A percentile compares a stretch with the other conserved stretches of the same genome.
Conservation (phyloP, 2,329 filamentous ascomycete genomes). For the Calonectria naviculata region DNA sequence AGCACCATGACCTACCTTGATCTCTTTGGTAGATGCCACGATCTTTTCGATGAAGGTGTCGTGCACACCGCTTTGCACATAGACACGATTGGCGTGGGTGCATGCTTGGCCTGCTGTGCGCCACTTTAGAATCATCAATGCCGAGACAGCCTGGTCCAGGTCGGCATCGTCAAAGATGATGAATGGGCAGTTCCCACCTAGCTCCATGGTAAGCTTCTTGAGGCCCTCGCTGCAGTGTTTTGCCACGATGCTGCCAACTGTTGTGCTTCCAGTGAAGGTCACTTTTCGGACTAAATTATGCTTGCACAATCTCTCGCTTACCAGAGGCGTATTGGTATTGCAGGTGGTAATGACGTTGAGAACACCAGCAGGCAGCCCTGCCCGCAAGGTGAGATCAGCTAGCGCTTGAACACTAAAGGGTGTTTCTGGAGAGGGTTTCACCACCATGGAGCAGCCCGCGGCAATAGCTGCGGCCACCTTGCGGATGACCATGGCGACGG, state of each 20-base stretch:
- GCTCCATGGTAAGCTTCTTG: constrained; percentile 77
- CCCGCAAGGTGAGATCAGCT: constrained; percentile 73
- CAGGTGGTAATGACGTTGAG: constrained; percentile 63
- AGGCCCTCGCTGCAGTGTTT: constrained; percentile 2
- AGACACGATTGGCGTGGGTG: constrained; percentile 69
- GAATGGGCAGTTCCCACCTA: constrained; percentile 76
- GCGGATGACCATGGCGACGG: background rate
- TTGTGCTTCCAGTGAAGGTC: constrained; percentile 62
- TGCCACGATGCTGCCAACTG: constrained; percentile 66
- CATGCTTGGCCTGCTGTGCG: constrained; percentile 72
- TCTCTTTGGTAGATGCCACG: background rate
- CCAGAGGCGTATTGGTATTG: constrained; percentile 57
- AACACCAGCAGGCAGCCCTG: constrained; percentile 79
- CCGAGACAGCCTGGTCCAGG: constrained; percentile 71
- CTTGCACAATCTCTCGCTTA: constrained; percentile 53
- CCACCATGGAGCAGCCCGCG: constrained; percentile 80
- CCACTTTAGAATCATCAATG: constrained; percentile 73
- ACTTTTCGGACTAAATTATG: background rate
- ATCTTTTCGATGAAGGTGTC: constrained; percentile 72
- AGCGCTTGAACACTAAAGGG: constrained; percentile 76
- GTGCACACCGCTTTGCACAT: constrained; percentile 67
- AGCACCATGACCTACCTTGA: no score
- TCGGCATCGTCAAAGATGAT: constrained; percentile 76
- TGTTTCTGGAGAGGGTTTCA: constrained; percentile 80
- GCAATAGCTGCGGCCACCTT: constrained; percentile 56